Evolutionary conservation across 805 yeast species (phyloP).

Genomic region (Pichia rugopelliculosa): DNA sequence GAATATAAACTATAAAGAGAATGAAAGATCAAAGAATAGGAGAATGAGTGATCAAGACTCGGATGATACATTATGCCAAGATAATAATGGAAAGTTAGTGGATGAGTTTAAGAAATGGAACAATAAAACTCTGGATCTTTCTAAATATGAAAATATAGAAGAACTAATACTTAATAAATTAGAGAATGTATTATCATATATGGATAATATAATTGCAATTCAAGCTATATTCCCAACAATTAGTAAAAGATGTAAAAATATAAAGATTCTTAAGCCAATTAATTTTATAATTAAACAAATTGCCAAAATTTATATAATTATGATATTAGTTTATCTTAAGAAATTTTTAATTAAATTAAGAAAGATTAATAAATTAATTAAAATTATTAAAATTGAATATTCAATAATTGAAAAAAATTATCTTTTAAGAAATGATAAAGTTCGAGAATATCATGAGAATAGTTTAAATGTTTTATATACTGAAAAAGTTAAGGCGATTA

Average conservation of each 20-base stretch:
- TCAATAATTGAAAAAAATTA: conserved; percentile 10
- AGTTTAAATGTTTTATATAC: conserved; percentile 19
- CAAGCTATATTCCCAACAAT: conserved; percentile 21
- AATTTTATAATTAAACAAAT: conserved; percentile 17
- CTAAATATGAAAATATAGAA: conserved; percentile 16
- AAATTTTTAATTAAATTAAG: conserved; percentile 18
- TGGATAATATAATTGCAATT: conserved; percentile 25
- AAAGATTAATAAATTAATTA: conserved; percentile 19
- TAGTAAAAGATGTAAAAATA: not conserved
- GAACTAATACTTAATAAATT: conserved; percentile 14
- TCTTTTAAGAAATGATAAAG: conserved; percentile 3
- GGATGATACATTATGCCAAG: not conserved
- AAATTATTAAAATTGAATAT: conserved; percentile 19
- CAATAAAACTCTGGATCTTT: not conserved
- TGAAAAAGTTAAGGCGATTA: conserved; percentile 18
- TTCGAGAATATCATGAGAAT: conserved; percentile 8
- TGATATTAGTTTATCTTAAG: conserved; percentile 24
- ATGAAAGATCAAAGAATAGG: not conserved
- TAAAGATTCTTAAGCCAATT: conserved; percentile 11
- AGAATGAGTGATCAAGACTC: not conserved
- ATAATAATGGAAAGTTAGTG: not conserved
- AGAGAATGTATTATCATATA: conserved; percentile 20
- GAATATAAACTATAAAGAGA: not conserved
- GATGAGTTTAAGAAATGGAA: not conserved
- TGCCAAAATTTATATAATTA: conserved; percentile 24